These are phyloP conservation scores for Trifolium fragiferum DNA, from an alignment of 306 rosid species.

Conservation along the genomic window DNA sequence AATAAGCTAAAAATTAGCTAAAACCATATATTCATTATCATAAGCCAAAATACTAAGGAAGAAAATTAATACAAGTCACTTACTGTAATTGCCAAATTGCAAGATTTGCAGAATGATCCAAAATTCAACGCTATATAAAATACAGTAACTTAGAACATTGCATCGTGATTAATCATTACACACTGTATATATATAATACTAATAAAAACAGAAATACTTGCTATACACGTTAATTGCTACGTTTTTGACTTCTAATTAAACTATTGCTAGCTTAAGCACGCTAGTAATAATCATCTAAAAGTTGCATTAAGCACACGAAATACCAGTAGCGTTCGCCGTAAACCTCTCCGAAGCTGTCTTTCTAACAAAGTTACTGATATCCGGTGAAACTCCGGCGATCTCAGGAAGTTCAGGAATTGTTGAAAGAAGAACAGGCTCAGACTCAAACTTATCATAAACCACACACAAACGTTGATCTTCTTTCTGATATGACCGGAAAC, in stretches of 20 bases:
- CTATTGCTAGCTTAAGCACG: background rate
- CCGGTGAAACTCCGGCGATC: constrained; percentile 66
- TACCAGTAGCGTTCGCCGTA: constrained; percentile 53
- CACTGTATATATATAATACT: background rate
- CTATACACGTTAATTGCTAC: background rate
- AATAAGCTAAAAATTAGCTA: too few relatives aligned
- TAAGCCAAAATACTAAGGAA: too few relatives aligned
- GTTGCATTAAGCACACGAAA: constrained; percentile 58
- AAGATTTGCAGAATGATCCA: background rate
- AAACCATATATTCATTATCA: too few relatives aligned
- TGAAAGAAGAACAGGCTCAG: constrained; percentile 49
- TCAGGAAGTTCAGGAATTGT: constrained; percentile 82
- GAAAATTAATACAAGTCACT: background rate
- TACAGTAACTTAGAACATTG: background rate
- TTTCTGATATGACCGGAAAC: constrained; percentile 37
- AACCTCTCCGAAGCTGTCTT: constrained; percentile 70
- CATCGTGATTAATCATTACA: constrained; percentile 1
- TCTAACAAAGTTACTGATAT: constrained; percentile 60
- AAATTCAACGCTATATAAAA: background rate
- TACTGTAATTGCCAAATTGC: background rate
- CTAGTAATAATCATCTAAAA: background rate
- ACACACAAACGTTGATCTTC: constrained; percentile 49
- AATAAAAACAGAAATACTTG: background rate
- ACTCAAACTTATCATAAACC: constrained; percentile 62
- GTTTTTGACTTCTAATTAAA: background rate